Evolutionary conservation across 202 grass and related monocot species (phyloP).

Genomic region (Dendrocalamus latiflorus): DNA sequence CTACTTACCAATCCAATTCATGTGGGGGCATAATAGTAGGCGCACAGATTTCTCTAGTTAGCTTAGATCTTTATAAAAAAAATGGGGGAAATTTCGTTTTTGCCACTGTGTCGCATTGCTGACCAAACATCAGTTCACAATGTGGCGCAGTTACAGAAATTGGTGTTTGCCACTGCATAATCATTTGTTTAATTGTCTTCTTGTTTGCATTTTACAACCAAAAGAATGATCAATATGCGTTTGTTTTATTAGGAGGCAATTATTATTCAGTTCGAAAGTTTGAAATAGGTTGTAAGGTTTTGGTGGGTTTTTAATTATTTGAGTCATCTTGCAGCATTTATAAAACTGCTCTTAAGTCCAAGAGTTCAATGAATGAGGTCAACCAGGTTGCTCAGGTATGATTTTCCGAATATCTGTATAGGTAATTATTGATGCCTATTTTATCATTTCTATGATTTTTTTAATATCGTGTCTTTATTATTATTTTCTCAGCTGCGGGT

Average conservation of each 20-base stretch:
- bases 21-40: neutral
- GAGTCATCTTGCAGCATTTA: conserved; percentile 63
- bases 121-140: neutral
- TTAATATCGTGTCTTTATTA: conserved; percentile 7
- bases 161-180: neutral
- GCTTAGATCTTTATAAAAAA: neutral
- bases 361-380: conserved; percentile 66
- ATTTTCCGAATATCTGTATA: conserved; percentile 22
- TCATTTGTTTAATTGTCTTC: neutral
- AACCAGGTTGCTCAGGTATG: conserved; percentile 96
- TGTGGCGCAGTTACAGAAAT: neutral
- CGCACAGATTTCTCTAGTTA: neutral
- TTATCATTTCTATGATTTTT: conserved; percentile 24
- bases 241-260: neutral
- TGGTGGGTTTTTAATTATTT: conserved; percentile 38
- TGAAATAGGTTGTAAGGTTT: conserved; percentile 8
- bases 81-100: neutral
- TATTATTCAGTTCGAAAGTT: conserved; percentile 23
- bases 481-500: conserved; percentile 63
- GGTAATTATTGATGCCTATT: neutral
- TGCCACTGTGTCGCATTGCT: neutral
- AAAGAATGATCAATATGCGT: neutral
- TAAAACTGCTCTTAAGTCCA: conserved; percentile 64
- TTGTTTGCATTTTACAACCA: conserved; percentile 20
- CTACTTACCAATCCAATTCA: conserved; percentile 2